Evolutionary conservation across 257 asterid genomes (phyloP).

Genomic region (Gardenia jasminoides): DNA sequence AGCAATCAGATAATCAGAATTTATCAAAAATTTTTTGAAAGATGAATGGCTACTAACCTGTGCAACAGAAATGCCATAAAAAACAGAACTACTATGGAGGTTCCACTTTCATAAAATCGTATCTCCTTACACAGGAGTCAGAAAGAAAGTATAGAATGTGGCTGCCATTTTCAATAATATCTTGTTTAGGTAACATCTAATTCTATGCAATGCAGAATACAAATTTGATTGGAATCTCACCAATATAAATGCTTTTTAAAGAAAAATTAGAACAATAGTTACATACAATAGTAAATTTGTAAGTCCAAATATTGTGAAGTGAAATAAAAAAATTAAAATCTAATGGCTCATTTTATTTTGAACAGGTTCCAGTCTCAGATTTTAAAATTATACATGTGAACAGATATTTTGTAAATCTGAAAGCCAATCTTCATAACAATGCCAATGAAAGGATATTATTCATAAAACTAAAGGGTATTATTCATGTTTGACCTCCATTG

Average conservation of each 20-base stretch:
- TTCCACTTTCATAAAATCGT: no score
- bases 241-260: no score
- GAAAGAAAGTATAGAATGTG: no score
- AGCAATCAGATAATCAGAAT: conserved; percentile 1
- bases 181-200: background rate
- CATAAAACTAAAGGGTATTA: conserved; percentile 9
- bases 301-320: background rate
- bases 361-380: background rate
- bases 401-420: background rate
- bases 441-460: conserved; percentile 10
- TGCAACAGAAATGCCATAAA: background rate
- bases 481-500: conserved; percentile 64
- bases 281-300: background rate
- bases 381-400: background rate
- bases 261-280: no score
- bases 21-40: background rate
- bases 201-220: background rate
- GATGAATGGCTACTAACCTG: background rate
- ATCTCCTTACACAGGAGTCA: no score
- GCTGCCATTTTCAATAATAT: background rate
- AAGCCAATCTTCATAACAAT: background rate
- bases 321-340: background rate
- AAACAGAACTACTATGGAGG: background rate
- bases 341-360: background rate
- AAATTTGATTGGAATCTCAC: background rate